These are phyloP conservation scores for Jaenimonas drosophilae DNA, from an alignment of 208 protist species.

Conservation along the genomic window DNA sequence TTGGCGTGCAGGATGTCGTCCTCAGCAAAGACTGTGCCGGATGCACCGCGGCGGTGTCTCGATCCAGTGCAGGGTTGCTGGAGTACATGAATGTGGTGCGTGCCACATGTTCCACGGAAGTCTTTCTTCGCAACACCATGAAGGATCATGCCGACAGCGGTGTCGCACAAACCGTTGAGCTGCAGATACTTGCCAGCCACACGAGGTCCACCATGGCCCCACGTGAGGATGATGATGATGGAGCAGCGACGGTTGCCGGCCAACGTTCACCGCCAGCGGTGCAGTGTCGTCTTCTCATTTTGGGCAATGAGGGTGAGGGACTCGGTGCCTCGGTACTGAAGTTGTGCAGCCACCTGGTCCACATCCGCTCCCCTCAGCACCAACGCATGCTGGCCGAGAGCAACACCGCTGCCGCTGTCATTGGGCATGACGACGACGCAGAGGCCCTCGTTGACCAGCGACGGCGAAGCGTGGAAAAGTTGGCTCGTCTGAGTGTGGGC, in stretches of 20 bases:
- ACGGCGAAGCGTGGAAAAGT: slow-evolving; percentile 5
- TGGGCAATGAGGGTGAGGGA: slow-evolving; percentile 71
- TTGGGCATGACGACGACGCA: neutral
- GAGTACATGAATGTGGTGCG: slow-evolving; percentile 59
- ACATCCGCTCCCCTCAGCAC: slow-evolving; percentile 42
- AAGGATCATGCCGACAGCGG: slow-evolving; percentile 3
- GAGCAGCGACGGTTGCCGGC: no score
- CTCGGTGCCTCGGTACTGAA: slow-evolving; percentile 27
- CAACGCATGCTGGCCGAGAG: slow-evolving; percentile 7
- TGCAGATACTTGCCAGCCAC: no score
- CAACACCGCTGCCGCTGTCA: neutral
- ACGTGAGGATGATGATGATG: no score
- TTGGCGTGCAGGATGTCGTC: slow-evolving; percentile 49
- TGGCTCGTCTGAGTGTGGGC: slow-evolving; percentile 14
- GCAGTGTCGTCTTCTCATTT: slow-evolving; percentile 31
- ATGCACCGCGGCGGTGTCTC: slow-evolving; percentile 62
- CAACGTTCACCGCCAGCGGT: neutral
- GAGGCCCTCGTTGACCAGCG: neutral
- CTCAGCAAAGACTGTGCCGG: slow-evolving; percentile 40
- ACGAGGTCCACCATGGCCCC: no score
- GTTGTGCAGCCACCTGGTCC: slow-evolving; percentile 42
- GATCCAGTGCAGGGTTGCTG: slow-evolving; percentile 61
- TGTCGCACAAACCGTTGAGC: neutral
- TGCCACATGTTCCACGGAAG: slow-evolving; percentile 13
- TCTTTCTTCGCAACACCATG: slow-evolving; percentile 23